Base-by-base conservation (phyloP, 2,329 filamentous ascomycete genomes). In the Curvularia verruculosa region DNA sequence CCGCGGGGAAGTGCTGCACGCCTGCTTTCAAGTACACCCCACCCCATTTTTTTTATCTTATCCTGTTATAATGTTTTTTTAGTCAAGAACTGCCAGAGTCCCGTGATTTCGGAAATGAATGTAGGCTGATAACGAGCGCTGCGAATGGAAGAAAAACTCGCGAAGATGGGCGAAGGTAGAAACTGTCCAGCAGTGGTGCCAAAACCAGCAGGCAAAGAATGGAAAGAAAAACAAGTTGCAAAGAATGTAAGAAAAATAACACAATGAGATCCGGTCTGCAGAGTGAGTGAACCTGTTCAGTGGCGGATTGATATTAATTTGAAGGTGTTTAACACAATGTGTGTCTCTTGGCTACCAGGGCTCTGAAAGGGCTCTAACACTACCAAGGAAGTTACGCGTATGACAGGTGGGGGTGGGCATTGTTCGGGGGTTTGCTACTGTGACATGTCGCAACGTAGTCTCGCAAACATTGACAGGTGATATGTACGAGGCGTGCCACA, bases 21-120 rank as follows among this genome's bases (percentile, higher is more conserved):
- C 26, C 15, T 39, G 36, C 59, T 61, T 37, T 59, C 59, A n/a
- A 59, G 46, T 48, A 61, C 41, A 28, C 59, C 59, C 56, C 56
- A 59, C 47, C 59, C 59, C 59, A 61, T 61, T 31, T 29, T 12
- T 19, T 45, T 31, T 31, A 9, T 28, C 8, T 29, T 46, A 12
- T 34, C 12, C 29, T 29, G n/a, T 45, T 10, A 28, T 29, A 12
- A 18, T 31, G 28, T 6, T 31, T 29, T 34, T 46, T 46, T 18
- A 21, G 10, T 18, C 15, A 50, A 45, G 36, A 40, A 45, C 52
- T 31, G 12, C 45, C 45, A 29, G 36, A 34, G 41, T 47, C 41
- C 46, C 24, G n/a, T 45, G n/a, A 15, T 43, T 29, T 21, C 7
- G 10, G 9, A 41, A 15, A 5, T 2, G 13, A n/a, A 18, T 29